Percentiles rank a stretch among this genome's conserved stretches.
Conservation (phyloP, 352 stramenopile genomes). For the Pythium volutum region DNA sequence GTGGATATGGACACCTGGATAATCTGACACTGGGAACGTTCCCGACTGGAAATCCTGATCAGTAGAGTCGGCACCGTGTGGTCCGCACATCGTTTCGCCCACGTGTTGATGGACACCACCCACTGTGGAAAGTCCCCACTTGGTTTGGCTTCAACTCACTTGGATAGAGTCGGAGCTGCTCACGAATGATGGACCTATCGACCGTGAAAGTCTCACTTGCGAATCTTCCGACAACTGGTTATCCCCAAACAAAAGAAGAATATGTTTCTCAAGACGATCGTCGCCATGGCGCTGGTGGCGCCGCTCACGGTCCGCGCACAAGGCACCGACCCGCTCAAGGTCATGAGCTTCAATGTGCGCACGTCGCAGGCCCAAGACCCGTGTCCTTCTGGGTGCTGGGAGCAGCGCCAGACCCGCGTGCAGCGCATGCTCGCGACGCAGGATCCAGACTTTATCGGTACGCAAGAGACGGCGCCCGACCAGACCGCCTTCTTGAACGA, state of each 20-base stretch:
- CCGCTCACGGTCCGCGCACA: constrained; percentile 1
- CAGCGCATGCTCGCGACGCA: constrained; percentile 50
- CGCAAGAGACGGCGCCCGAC: constrained; percentile 75
- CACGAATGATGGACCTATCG: too few relatives aligned
- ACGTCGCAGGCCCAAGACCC: constrained; percentile 52
- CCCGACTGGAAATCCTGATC: too few relatives aligned
- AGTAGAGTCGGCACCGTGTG: too few relatives aligned
- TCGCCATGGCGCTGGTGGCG: neutral
- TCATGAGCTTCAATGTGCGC: constrained; percentile 82
- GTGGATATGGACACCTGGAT: too few relatives aligned
- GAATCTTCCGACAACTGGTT: neutral
- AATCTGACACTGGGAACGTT: too few relatives aligned
- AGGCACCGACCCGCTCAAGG: constrained; percentile 18
- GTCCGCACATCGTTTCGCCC: too few relatives aligned
- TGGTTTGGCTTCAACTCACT: too few relatives aligned
- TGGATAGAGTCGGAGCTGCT: too few relatives aligned
- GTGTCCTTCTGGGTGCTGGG: constrained; percentile 68
- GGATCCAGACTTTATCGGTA: constrained; percentile 69
- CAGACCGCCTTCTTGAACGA: constrained; percentile 63
- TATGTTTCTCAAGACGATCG: constrained; percentile 17
- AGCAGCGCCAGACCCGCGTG: constrained; percentile 62
- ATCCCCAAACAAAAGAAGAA: neutral
- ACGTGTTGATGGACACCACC: too few relatives aligned
- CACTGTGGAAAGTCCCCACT: too few relatives aligned
- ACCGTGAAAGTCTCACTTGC: constrained; percentile 1